Evolutionary conservation across 345 rosid species (phyloP), one percentile per base, ranked within the genome.

Genomic region (Viola odorata): DNA sequence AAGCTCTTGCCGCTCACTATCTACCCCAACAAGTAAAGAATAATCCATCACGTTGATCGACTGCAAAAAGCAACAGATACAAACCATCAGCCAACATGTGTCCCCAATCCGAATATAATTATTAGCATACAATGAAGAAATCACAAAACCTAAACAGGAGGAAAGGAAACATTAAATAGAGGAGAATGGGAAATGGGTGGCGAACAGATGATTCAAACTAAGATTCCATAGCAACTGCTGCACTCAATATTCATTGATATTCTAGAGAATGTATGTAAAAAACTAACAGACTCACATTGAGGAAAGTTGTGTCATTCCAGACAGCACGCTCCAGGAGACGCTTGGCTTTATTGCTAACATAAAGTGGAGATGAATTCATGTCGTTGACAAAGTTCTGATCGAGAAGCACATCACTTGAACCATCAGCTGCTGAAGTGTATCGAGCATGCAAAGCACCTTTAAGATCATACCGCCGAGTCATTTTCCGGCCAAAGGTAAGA

Each of bases 321-420:
- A 94, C 91, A 37, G 96, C 96, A 44, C 99, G 82, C 69, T 81
- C 88, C 67, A 91, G 73, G 59, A 71, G 63, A 55, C 82, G 86
- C 75, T 88, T 94, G 23, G 96, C 83, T 49, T 65, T 80, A 65
- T 84, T 86, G 68, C 95, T 86, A 45, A 94, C 90, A 38, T 88
- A 91, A n/a, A 94, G 77, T 0, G 99, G 99, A 37, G 92, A 90
- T 17, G 81, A 75, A 70, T 85, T 86, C 96, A 94, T 88, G 79
- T 91, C 97, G 41, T 85, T 79, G 68, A 94, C 91, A 61, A 94
- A 94, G 81, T 94, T 94, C 77, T 91, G 95, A 71, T 91, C 99
- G 77, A 94, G 71, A 51, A 94, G 91, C 68, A 91, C 97, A 71
- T 85, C 89, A 7, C 79, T 91, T 0, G 78, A 68, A 41, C 87